Evolutionary conservation across 495 filamentous ascomycete species (phyloP).

Genomic region (Podospora comata): DNA sequence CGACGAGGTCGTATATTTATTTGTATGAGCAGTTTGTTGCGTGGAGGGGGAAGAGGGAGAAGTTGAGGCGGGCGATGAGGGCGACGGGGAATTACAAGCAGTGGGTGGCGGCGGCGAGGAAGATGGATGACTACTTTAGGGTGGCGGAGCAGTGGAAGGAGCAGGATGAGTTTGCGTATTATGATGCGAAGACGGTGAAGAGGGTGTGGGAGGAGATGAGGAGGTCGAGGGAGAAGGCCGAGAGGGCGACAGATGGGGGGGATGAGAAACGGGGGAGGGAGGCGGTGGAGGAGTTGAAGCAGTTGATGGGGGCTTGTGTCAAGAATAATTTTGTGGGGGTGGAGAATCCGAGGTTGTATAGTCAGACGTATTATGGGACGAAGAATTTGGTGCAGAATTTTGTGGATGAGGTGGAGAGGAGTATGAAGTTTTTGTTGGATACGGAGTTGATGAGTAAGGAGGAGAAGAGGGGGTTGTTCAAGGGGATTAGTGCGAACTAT

Average conservation of each 20-base stretch:
- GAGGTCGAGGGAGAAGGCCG: conserved; percentile 55
- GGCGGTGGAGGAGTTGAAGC: conserved; percentile 67
- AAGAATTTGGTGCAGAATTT: conserved; percentile 88
- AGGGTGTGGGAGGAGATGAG: conserved; percentile 72
- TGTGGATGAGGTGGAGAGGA: conserved; percentile 71
- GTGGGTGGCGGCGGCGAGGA: conserved; percentile 74
- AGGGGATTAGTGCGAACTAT: conserved; percentile 83
- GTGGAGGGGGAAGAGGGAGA: conserved; percentile 70
- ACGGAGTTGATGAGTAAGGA: conserved; percentile 63
- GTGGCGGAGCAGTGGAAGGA: conserved; percentile 78
- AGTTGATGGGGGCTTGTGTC: conserved; percentile 80
- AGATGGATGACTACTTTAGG: conserved; percentile 77
- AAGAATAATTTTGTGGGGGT: conserved; percentile 96
- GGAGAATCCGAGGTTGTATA: conserved; percentile 92
- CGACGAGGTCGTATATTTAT: conserved; percentile 85
- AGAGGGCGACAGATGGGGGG: conserved; percentile 13
- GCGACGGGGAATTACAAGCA: conserved; percentile 70
- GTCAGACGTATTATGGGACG: conserved; percentile 93
- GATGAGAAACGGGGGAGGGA: conserved; percentile 35
- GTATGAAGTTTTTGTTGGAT: conserved; percentile 63
- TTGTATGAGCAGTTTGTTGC: conserved; percentile 76
- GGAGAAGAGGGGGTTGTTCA: conserved; percentile 80
- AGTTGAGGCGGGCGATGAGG: conserved; percentile 64
- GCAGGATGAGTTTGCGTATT: conserved; percentile 88
- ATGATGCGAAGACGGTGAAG: conserved; percentile 77